Evolutionary conservation across 129 eudicot genomes (phyloP).

Genomic region (Artemisia tridentata): DNA sequence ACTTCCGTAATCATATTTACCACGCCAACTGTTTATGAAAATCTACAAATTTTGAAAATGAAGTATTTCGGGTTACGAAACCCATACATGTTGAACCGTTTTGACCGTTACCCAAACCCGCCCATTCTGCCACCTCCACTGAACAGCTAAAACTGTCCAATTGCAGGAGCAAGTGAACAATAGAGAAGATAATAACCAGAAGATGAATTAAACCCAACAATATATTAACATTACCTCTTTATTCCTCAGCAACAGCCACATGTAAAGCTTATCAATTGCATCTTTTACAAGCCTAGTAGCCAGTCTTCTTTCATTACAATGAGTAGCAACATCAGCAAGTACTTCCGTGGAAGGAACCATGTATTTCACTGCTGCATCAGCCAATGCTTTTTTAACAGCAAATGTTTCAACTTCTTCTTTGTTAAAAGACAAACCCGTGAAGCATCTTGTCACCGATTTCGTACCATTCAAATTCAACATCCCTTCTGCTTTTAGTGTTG

Average conservation of each 20-base stretch:
- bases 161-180: neutral
- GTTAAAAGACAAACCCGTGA: slow-evolving; percentile 50
- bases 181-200: neutral
- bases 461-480: slow-evolving; percentile 18
- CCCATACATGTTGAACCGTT: neutral
- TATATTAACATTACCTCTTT: slow-evolving; percentile 50
- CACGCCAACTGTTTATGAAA: neutral
- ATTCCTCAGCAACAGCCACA: slow-evolving; percentile 75
- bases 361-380: slow-evolving; percentile 51
- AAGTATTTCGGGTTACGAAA: slow-evolving; percentile 5
- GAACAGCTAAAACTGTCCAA: neutral
- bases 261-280: slow-evolving; percentile 67
- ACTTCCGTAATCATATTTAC: neutral
- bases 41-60: neutral
- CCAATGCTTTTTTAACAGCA: slow-evolving; percentile 56
- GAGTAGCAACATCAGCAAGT: slow-evolving; percentile 68
- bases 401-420: slow-evolving; percentile 45
- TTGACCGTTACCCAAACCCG: neutral
- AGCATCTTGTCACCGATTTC: slow-evolving; percentile 43
- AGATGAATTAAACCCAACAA: slow-evolving; percentile 10
- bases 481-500: slow-evolving; percentile 74
- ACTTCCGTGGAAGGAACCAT: slow-evolving; percentile 43
- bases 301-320: slow-evolving; percentile 71
- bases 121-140: slow-evolving; percentile 2
- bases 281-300: slow-evolving; percentile 85